These are phyloP conservation scores for Arthrobotrys pseudoclavata DNA, from an alignment of 2,329 filamentous ascomycete species.

Conservation along the genomic window DNA sequence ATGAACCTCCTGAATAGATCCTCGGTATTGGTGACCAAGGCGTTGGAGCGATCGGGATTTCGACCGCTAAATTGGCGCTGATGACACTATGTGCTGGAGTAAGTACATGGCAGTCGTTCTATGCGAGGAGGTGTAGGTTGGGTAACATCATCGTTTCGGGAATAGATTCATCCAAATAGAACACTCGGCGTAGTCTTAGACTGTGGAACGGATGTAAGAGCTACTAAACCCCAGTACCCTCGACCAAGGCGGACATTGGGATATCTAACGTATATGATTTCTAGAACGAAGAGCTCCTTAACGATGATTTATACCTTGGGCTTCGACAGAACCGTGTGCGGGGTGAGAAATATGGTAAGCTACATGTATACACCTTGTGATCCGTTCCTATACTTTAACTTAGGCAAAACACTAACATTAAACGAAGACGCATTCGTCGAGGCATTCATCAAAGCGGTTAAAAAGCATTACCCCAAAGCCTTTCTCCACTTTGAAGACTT, in stretches of 20 bases:
- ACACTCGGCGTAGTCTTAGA: constrained; percentile 84
- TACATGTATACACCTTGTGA: background rate
- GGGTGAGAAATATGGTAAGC: constrained; percentile 75
- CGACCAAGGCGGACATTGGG: background rate
- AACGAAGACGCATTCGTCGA: constrained; percentile 78
- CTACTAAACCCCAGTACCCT: background rate
- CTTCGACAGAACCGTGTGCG: constrained; percentile 76
- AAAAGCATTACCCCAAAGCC: constrained; percentile 80
- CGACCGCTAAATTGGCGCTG: constrained; percentile 83
- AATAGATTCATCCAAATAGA: constrained; percentile 62
- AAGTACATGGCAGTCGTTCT: constrained; percentile 70
- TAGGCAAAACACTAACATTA: background rate
- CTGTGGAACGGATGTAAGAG: constrained; percentile 79
- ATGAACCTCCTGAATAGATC: constrained; percentile 69
- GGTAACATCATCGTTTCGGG: background rate
- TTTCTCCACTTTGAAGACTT: constrained; percentile 95
- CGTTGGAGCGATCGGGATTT: constrained; percentile 85
- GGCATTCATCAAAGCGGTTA: constrained; percentile 77
- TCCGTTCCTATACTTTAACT: background rate
- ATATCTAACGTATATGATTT: constrained; percentile 1
- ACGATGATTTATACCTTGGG: constrained; percentile 84
- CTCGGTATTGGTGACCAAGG: constrained; percentile 92
- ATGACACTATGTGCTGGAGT: constrained; percentile 90
- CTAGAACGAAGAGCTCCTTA: constrained; percentile 77
- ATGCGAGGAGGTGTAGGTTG: background rate